Evolutionary conservation across 257 asterid genomes (phyloP), one percentile per base, ranked within the genome.

Genomic region (Nicotiana knightiana): DNA sequence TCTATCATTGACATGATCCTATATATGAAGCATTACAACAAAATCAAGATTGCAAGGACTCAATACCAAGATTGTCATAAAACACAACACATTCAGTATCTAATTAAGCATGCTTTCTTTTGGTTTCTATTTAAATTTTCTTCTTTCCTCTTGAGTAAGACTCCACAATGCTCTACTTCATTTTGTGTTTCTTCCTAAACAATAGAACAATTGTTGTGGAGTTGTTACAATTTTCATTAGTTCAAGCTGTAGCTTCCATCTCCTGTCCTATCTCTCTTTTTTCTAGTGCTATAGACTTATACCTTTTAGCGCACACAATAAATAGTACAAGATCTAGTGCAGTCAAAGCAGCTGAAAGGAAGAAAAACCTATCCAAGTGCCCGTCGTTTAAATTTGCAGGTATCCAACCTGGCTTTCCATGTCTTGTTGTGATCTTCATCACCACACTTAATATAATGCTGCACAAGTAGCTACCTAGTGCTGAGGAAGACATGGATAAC

Each of bases 341-440:
- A 35, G 88, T 82, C 87, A 93, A 46, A 76, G 85, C 96, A 33
- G 97, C 97, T 1, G 95, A 90, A 71, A 91, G 87, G 89, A 90
- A 94, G 92, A 91, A 94, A 82, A 92, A 94, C 48, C 95, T 77
- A 82, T 94, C 98, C 95, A 94, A 66, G 55, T 94, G 98, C 7
- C 98, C 98, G 21, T 92, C 88, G 58, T 94, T 94, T 75, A 94
- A 76, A 78, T 94, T 88, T 3, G 93, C 83, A 43, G 98, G 91
- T 86, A 93, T 82, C 97, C 97, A 94, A 12, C 98, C 97, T 1
- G 90, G 89, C 82, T 86, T 90, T 80, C 97, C 97, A 81, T 93
- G 62, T 80, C 79, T 92, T 4, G 97, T 77, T 39, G 96, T 90
- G 62, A 90, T 83, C 87, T 90, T 93, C 89, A 86, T 92, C 84